phyloP scores from a whole-genome alignment of 129 eudicot genomes.

The Helianthus annuus region HanXRQr2.0-SUNRISE NC_035434.2:49937605-49938104 shows the following conservation, averaged over 20 bases:
- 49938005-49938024: conserved; percentile 17
- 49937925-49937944: conserved; percentile 28
- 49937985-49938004: conserved; percentile 31
- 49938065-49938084: conserved; percentile 23
- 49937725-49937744: conserved; percentile 14
- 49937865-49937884: conserved; percentile 27
- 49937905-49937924: conserved; percentile 18
- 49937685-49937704: conserved; percentile 17
- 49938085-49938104: not conserved
- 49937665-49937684: conserved; percentile 5
- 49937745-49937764: conserved; percentile 34
- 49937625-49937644: conserved; percentile 15
- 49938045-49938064: conserved; percentile 43
- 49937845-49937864: conserved; percentile 15
- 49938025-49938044: conserved; percentile 24
- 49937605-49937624: conserved; percentile 11
- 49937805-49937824: conserved; percentile 35
- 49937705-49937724: conserved; percentile 12
- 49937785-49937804: conserved; percentile 32
- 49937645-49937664: not conserved
- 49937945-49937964: conserved; percentile 22
- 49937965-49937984: conserved; percentile 33
- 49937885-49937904: conserved; percentile 15
- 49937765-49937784: conserved; percentile 31
- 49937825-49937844: conserved; percentile 31